phyloP scores from a whole-genome alignment of 2,329 filamentous ascomycete genomes.

The Cladophialophora carrionii region DNA sequence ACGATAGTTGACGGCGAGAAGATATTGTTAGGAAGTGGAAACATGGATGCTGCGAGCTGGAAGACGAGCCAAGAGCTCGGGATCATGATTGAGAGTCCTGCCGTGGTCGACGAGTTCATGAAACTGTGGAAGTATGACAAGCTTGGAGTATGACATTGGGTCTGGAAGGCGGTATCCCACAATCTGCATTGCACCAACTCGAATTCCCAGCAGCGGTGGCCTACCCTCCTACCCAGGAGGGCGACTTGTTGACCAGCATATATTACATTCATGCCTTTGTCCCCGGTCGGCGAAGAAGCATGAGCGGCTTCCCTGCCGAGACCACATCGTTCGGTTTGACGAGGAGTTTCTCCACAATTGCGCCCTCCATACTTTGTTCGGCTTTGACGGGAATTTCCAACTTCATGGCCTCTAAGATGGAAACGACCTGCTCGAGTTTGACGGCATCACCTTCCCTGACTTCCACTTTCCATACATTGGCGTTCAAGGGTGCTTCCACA shows the following conservation, averaged over 20 bases:
- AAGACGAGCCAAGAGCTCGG: conserved; percentile 85
- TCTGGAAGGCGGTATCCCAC: not conserved
- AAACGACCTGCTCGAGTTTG: conserved; percentile 49
- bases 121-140: conserved; percentile 23
- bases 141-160: conserved; percentile 6
- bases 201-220: not conserved
- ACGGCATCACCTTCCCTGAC: conserved; percentile 50
- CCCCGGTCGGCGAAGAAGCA: conserved; percentile 32
- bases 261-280: not conserved
- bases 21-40: conserved; percentile 75
- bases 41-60: conserved; percentile 84
- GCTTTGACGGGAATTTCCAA: conserved; percentile 56
- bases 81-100: conserved; percentile 57
- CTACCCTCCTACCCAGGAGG: too few relatives aligned
- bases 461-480: conserved; percentile 59
- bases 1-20: conserved; percentile 71
- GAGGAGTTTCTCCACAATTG: conserved; percentile 47
- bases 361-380: conserved; percentile 40
- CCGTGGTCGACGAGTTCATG: conserved; percentile 45
- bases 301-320: conserved; percentile 43
- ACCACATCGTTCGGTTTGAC: conserved; percentile 48
- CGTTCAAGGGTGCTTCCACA: conserved; percentile 52
- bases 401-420: conserved; percentile 62
- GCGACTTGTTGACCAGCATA: not conserved
- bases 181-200: not conserved